These are phyloP conservation scores for Angomonas ambiguus DNA, from an alignment of 208 protist species.

Conservation along the genomic window DNA sequence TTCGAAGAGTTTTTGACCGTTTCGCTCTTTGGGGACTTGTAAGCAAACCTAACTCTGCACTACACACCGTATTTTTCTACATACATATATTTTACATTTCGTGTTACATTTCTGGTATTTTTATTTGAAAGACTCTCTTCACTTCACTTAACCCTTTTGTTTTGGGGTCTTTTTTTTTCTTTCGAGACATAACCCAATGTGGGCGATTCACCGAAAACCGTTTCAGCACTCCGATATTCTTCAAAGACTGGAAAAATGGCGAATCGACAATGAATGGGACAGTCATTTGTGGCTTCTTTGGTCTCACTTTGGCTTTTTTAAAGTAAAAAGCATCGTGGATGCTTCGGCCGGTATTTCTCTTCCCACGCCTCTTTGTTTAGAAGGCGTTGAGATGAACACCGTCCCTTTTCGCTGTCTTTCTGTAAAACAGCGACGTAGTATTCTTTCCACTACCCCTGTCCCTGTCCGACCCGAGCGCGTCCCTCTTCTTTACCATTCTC, in stretches of 20 bases:
- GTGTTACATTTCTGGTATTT: not conserved
- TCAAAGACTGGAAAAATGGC: not conserved
- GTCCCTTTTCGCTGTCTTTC: not conserved
- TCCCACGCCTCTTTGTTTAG: not conserved
- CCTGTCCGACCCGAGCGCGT: not conserved
- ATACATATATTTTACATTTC: not conserved
- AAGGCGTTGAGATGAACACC: not conserved
- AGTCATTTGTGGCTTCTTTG: not conserved
- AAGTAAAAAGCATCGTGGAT: not conserved
- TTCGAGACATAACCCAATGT: not conserved
- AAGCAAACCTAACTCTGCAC: not conserved
- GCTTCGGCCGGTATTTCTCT: not conserved
- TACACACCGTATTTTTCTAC: not conserved
- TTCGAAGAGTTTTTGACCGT: not conserved
- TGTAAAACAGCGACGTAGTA: not conserved
- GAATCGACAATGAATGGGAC: not conserved
- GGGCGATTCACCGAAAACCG: not conserved
- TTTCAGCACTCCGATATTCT: not conserved
- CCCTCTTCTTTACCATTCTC: not conserved
- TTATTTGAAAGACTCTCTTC: not conserved
- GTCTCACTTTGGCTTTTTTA: not conserved
- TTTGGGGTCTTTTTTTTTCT: not conserved
- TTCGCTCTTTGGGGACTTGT: slow-evolving; percentile 1
- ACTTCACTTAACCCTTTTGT: not conserved
- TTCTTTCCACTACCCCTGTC: not conserved